Evolutionary conservation across 2,329 filamentous ascomycete genomes (phyloP).

Genomic region (Trichophyton verrucosum): DNA sequence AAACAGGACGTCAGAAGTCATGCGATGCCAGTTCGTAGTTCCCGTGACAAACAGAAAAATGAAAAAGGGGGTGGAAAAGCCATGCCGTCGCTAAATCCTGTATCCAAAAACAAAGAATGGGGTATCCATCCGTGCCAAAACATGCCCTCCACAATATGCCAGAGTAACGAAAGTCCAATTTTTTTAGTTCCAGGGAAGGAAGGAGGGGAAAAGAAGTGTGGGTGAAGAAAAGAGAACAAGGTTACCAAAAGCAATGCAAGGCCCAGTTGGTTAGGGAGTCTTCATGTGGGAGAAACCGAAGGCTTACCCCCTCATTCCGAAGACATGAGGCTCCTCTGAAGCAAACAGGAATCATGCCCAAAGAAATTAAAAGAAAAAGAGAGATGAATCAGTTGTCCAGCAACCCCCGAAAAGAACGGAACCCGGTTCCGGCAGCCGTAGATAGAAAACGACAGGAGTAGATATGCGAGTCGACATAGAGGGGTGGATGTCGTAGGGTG

Average conservation of each 20-base stretch:
- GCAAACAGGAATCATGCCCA: background rate
- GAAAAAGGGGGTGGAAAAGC: background rate
- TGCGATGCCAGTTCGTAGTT: slow-evolving; percentile 2
- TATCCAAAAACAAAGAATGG: background rate
- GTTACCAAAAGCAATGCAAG: background rate
- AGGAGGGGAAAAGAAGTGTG: background rate
- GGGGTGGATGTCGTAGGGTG: background rate
- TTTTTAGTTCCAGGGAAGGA: background rate
- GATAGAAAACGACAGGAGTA: background rate
- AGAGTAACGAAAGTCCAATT: background rate
- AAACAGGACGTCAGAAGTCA: background rate
- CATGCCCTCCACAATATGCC: background rate
- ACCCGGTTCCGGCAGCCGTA: background rate
- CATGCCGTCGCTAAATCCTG: slow-evolving; percentile 1
- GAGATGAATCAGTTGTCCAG: background rate
- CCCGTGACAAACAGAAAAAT: background rate
- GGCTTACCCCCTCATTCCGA: background rate
- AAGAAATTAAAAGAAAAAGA: background rate
- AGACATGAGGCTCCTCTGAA: background rate
- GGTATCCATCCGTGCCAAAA: background rate
- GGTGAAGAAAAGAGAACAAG: background rate
- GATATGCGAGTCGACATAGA: background rate
- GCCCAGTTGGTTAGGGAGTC: background rate
- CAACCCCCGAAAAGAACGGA: background rate
- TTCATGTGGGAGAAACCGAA: background rate